Percentiles rank a stretch among this genome's conserved stretches.
Conservation (phyloP, 371 early-diverging fungal species). For the Mucor mucedo region DNA sequence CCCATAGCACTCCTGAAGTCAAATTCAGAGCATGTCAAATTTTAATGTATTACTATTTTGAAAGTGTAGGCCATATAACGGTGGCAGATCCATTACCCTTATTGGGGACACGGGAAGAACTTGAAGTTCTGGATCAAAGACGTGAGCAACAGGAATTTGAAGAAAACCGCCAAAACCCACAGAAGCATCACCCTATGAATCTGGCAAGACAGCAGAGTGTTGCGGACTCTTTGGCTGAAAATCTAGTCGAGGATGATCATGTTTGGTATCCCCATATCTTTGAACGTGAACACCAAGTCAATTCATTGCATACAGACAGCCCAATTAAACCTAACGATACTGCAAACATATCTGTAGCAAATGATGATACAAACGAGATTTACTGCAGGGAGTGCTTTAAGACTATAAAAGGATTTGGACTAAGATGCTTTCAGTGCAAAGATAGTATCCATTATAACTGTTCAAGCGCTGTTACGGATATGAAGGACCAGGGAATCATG, state of each 20-base stretch:
- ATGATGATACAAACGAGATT: slow-evolving; percentile 37
- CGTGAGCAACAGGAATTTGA: slow-evolving; percentile 38
- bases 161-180: slow-evolving; percentile 28
- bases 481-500: slow-evolving; percentile 43
- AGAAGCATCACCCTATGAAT: slow-evolving; percentile 1
- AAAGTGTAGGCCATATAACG: slow-evolving; percentile 57
- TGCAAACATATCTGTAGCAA: slow-evolving; percentile 5
- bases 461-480: slow-evolving; percentile 24
- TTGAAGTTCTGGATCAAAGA: slow-evolving; percentile 30
- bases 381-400: slow-evolving; percentile 59
- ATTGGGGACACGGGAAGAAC: slow-evolving; percentile 35
- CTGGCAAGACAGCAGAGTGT: slow-evolving; percentile 3
- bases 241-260: slow-evolving; percentile 33
- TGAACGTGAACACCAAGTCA: slow-evolving; percentile 9
- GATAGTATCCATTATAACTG: slow-evolving; percentile 49
- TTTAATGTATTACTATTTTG: slow-evolving; percentile 45
- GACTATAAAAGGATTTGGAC: slow-evolving; percentile 53
- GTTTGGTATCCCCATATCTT: slow-evolving; percentile 54
- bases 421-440: slow-evolving; percentile 61
- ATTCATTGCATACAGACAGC: background rate
- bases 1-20: slow-evolving; percentile 46
- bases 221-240: slow-evolving; percentile 12
- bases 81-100: slow-evolving; percentile 55
- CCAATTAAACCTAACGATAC: slow-evolving; percentile 3
- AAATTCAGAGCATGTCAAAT: slow-evolving; percentile 49